Evolutionary conservation across 345 rosid species (phyloP), one percentile per base, ranked within the genome.

Genomic region (Gossypium ekmanianum): DNA sequence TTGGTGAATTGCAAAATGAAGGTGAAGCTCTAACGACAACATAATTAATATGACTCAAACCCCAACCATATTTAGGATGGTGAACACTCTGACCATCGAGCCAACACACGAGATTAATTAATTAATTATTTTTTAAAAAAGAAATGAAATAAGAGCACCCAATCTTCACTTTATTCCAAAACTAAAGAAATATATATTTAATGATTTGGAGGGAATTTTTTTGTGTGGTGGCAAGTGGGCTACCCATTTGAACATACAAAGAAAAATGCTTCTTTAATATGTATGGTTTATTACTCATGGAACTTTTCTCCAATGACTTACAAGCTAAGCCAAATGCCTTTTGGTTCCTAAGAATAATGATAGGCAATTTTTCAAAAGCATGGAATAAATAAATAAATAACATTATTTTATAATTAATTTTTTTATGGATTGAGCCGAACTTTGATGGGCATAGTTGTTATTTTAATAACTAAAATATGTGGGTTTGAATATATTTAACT

Each of bases 101-200:
- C 7, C 1, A 34, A 34, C 0, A 0, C 6, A 4, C 7, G 7
- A 4, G 41, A 4, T 34, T 34, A 4, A 34, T 5, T 34, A 34
- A 0, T 34, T 4, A 34, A 0, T 34, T 34, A 34, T 1, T 4
- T 34, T 3, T 5, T 34, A 4, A 34, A 34, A 34, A 4, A 7
- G 41, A 34, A 34, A 34, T 34, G 41, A 34, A 34, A 34, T 34
- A 34, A 47, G 59, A 14, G 26, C 55, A 59, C 16, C 17, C 20
- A 20, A 29, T 34, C 12, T 0, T 61, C 71, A 34, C 72, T 76
- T 76, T 80, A 80, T 80, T 80, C 79, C 34, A 12, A 68, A 79
- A 13, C 47, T 54, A 45, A 52, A 67, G 71, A 22, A 65, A n/a
- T 7, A 41, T 29, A 20, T 22, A 12, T 22, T 29, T 61, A 16